Evolutionary conservation across 768 basidiomycete species (phyloP), one percentile per base, ranked within the genome.

Genomic region (Clavaria fumosa): DNA sequence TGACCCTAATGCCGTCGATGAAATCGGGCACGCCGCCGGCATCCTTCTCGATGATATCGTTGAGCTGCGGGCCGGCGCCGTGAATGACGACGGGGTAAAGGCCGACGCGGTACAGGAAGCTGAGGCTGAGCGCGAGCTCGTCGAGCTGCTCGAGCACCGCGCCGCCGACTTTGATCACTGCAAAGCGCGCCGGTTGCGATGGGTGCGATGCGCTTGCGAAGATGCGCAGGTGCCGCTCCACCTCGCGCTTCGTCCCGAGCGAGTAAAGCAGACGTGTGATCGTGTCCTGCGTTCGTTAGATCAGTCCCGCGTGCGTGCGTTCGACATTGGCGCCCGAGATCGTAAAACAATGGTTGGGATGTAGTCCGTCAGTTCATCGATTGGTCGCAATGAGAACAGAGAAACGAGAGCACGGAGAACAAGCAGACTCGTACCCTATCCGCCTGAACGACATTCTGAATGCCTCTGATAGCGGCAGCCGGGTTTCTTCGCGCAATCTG

Each of bases 41-140:
- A 52, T 88, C 91, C 17, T 72, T 60, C 51, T 96, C 89, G 43
- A 99, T 78, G 47, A 95, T 86, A 43, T 78, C 77, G 61, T 99
- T 99, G 46, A 93, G 60, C 53, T 95, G 91, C 15, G 90, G 93
- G 19, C 93, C 93, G 43, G 79, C 93, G 35, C 95, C 95, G 61
- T 99, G 95, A 4, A 99, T 70, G 35, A 99, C 76, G 42, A 99
- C 82, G 0, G 95, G 95, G 61, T 93, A 99, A n/a, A 99, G 72
- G 3, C 95, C 95, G 34, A 99, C 81, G 22, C 90, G 77, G 61
- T 93, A 93, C 42, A 99, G 66, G 67, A 97, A 99, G 59, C 88
- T 91, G 49, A 99, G 69, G 45, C 84, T 93, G 35, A 91, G 74
- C 4, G 91, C 90, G 33, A 99, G 76, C 46, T 96, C 91, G 45